Evolutionary conservation across 2,329 filamentous ascomycete species (phyloP), one percentile per base, ranked within the genome.

Genomic region (Calonectria honghensis): DNA sequence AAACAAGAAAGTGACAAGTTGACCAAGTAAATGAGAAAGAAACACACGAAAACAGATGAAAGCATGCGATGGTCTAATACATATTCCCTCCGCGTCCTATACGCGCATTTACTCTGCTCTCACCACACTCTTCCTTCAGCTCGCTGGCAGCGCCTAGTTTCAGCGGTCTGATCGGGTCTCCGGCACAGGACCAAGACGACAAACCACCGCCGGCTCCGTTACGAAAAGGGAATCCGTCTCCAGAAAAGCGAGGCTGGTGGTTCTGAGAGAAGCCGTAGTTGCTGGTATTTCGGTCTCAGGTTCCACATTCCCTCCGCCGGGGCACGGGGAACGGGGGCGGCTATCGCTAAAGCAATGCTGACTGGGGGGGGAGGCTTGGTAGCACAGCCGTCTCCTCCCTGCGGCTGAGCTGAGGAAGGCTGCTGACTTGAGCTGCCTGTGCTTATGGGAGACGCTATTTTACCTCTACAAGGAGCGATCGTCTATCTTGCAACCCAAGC

Each of bases 151-250:
- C 57, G 66, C 65, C 65, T 68, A 61, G 54, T 65, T 66, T 61
- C 52, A 41, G 27, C 54, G 64, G 64, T 37, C 45, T n/a, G 11
- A 39, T 27, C 72, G 59, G 71, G 54, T 32, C 31, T 61, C 64
- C 59, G 37, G 57, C 35, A 41, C 50, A 41, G 27, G 31, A 16
- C 31, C 24, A 45, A 41, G 18, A 37, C 48, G 45, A 57, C 24
- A 70, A 70, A 64, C 35, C 59, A 66, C 66, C 72, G 67, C 61
- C 66, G 59, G 59, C 72, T 69, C 72, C 66, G 67, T 70, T 18
- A 50, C 14, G 27, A 39, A 73, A 73, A 61, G 51, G 71, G 9
- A 32, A 3, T 35, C 5, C 18, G 9, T 32, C 18, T 13, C 35
- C 35, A 37, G 14, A 63, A 24, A 41, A 48, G 35, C 32, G 20